phyloP scores from a whole-genome alignment of 345 rosid genomes.

The Syzygium jambos region DNA sequence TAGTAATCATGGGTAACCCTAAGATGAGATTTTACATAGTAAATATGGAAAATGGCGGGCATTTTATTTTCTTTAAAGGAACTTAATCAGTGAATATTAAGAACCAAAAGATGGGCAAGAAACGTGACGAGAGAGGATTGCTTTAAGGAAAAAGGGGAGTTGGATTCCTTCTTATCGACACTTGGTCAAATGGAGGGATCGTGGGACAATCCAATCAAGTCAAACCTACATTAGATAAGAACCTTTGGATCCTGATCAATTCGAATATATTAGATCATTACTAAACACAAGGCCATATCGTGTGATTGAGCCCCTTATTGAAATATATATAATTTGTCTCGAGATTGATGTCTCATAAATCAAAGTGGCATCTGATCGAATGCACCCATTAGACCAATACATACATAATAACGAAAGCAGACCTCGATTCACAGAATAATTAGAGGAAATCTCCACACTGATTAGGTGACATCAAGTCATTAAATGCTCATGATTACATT shows the following conservation, averaged over 20 bases:
- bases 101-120: not conserved
- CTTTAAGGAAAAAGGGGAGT: not conserved
- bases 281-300: not conserved
- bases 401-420: not conserved
- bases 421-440: not conserved
- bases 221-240: not conserved
- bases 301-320: not conserved
- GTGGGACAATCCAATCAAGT: not conserved
- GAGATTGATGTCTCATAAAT: not conserved
- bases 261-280: not conserved
- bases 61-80: not conserved
- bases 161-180: not conserved
- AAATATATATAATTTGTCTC: not conserved
- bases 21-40: not conserved
- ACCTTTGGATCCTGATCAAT: not conserved
- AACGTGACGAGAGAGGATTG: not conserved
- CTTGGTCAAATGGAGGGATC: not conserved
- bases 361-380: not conserved
- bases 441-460: not conserved
- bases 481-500: not conserved
- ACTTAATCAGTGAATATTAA: not conserved
- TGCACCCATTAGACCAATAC: not conserved
- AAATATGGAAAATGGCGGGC: not conserved
- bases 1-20: not conserved
- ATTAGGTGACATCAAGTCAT: not conserved